Evolutionary conservation across 2,329 filamentous ascomycete genomes (phyloP), one percentile per base, ranked within the genome.

Genomic region (Corinectria fuckeliana): DNA sequence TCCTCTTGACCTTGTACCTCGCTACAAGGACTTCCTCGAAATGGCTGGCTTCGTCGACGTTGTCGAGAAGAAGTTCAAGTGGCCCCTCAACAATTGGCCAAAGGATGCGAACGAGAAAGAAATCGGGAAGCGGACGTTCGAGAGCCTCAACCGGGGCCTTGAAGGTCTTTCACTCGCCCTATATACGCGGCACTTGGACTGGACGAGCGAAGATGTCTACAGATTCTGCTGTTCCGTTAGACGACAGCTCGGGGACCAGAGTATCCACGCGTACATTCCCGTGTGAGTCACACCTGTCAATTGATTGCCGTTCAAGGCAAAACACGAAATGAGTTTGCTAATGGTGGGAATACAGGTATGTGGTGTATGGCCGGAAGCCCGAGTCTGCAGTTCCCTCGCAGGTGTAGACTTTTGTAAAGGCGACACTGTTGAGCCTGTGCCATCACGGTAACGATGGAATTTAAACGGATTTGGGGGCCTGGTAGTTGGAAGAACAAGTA

Each of bases 31-130:
- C 1, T 44, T 45, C 36, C 44, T 61, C 54, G 20, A 54, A n/a
- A 16, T 44, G 25, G 50, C 38, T 3, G 50, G 55, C 1, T 59
- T 61, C 11, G 39, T 28, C 9, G 32, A 36, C 25, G 9, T 61
- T 14, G 34, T 26, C n/a, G 55, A 61, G 28, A 18, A n/a, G 4
- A 25, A 30, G 6, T 56, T 50, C 20, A 58, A 61, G 47, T 58
- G 55, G 55, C 55, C 55, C 4, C 26, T 55, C n/a, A 52, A 30
- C 10, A 10, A 36, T 4, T 61, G 59, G 59, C 44, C 59, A 6
- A 54, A 25, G 13, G 55, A 51, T 5, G 16, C 25, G 1, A n/a
- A 51, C 28, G 48, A 55, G 16, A 55, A 61, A 25, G 50, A 61
- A 25, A 2, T 61, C 1, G 55, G 55, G 1, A 50, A 45, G 4